Evolutionary conservation across 805 yeast species (phyloP).

Genomic region (Nakazawaea holstii): DNA sequence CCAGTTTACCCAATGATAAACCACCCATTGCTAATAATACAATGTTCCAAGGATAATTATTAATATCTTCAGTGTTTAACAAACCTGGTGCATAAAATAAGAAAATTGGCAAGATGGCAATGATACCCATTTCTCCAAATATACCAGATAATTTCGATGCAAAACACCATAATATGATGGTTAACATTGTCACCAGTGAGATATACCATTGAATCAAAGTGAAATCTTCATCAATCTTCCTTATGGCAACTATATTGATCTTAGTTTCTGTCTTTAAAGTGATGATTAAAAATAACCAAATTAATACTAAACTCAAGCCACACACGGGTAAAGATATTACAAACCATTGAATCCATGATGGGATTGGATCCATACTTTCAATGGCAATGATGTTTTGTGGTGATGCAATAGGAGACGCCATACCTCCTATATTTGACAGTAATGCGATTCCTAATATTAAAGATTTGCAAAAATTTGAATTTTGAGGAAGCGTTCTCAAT

Average conservation of each 20-base stretch:
- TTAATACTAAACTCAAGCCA: slow-evolving; percentile 49
- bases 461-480: slow-evolving; percentile 74
- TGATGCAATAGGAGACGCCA: slow-evolving; percentile 95
- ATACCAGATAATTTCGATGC: slow-evolving; percentile 65
- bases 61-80: slow-evolving; percentile 83
- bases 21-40: slow-evolving; percentile 98
- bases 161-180: slow-evolving; percentile 87
- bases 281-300: slow-evolving; percentile 69
- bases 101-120: slow-evolving; percentile 86
- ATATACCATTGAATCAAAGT: slow-evolving; percentile 73
- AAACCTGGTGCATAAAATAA: slow-evolving; percentile 90
- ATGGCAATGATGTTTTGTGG: slow-evolving; percentile 94
- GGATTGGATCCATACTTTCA: slow-evolving; percentile 78
- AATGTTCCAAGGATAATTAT: slow-evolving; percentile 95
- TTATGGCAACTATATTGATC: slow-evolving; percentile 51
- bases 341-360: slow-evolving; percentile 93
- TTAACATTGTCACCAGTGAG: slow-evolving; percentile 54
- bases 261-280: slow-evolving; percentile 54
- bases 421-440: slow-evolving; percentile 92
- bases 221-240: slow-evolving; percentile 60
- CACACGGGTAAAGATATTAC: slow-evolving; percentile 80
- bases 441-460: slow-evolving; percentile 87
- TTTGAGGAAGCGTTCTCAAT: slow-evolving; percentile 74
- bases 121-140: slow-evolving; percentile 96
- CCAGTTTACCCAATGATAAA: slow-evolving; percentile 91